phyloP scores from a whole-genome alignment of 73 alveolate species.

The Breviolum minutum region DNA sequence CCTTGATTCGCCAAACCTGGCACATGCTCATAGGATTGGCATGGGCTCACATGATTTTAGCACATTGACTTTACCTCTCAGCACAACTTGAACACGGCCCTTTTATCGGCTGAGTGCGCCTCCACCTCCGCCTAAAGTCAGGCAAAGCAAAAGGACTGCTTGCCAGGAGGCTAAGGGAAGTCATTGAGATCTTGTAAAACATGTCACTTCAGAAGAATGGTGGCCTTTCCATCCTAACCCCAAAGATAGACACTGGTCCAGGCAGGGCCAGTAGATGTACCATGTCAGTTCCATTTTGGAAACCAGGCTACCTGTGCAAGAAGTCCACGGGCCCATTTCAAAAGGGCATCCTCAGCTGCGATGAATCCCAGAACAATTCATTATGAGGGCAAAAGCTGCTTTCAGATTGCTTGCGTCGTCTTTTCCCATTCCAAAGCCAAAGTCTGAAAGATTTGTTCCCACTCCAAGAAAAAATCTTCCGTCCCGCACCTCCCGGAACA shows the following conservation, averaged over 20 bases:
- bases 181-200: no score
- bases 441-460: background rate
- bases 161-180: no score
- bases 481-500: background rate
- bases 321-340: background rate
- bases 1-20: conserved; percentile 91
- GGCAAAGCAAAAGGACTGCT: no score
- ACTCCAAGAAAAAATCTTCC: background rate
- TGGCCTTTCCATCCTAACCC: no score
- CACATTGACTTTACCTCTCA: background rate
- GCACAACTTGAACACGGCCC: background rate
- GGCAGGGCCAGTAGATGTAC: no score
- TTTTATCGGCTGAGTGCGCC: no score
- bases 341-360: background rate
- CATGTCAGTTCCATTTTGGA: no score
- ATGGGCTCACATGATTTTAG: background rate
- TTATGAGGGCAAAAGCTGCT: background rate
- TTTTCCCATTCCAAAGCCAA: background rate
- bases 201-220: no score
- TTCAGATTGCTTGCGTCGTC: background rate
- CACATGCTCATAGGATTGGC: no score
- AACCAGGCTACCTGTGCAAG: background rate
- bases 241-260: no score
- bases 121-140: no score
- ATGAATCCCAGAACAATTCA: background rate